phyloP scores from a whole-genome alignment of 2,329 filamentous ascomycete genomes.

The Ploettnerulaceae sp. region DNA sequence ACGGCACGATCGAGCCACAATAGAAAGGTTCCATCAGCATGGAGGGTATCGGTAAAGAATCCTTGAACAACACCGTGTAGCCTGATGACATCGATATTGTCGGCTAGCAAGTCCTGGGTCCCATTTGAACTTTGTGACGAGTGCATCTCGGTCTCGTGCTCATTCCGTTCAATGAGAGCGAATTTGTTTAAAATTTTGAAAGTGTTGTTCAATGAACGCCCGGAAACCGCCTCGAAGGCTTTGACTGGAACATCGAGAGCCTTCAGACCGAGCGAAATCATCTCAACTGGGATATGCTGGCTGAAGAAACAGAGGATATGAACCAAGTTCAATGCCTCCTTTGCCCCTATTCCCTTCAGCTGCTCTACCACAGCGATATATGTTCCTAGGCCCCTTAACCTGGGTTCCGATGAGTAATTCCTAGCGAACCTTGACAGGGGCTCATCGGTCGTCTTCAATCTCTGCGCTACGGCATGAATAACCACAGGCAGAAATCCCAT shows the following conservation, averaged over 20 bases:
- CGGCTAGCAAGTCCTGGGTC: conserved; percentile 41
- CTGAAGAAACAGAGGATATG: conserved; percentile 61
- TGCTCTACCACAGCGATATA: conserved; percentile 47
- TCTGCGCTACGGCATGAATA: conserved; percentile 60
- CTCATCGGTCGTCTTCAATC: conserved; percentile 56
- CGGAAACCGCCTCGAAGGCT: conserved; percentile 36
- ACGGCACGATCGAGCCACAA: conserved; percentile 48
- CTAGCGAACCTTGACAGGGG: conserved; percentile 57
- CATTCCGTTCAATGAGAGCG: conserved; percentile 47
- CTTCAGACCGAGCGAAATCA: conserved; percentile 50
- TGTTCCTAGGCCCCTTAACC: conserved; percentile 45
- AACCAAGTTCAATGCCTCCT: conserved; percentile 59
- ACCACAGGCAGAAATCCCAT: conserved; percentile 63
- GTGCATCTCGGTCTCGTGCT: conserved; percentile 34
- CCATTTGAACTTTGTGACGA: conserved; percentile 33
- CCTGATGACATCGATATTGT: conserved; percentile 46
- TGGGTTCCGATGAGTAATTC: conserved; percentile 51
- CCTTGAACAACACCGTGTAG: conserved; percentile 49
- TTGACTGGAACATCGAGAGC: conserved; percentile 45
- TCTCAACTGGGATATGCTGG: conserved; percentile 60
- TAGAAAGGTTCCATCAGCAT: conserved; percentile 36
- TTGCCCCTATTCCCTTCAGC: conserved; percentile 42
- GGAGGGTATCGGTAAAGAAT: conserved; percentile 46
- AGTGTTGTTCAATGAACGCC: conserved; percentile 40
- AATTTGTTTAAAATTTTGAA: conserved; percentile 48